phyloP scores from a whole-genome alignment of 75 land plant species.

The Larix kaempferi region DNA sequence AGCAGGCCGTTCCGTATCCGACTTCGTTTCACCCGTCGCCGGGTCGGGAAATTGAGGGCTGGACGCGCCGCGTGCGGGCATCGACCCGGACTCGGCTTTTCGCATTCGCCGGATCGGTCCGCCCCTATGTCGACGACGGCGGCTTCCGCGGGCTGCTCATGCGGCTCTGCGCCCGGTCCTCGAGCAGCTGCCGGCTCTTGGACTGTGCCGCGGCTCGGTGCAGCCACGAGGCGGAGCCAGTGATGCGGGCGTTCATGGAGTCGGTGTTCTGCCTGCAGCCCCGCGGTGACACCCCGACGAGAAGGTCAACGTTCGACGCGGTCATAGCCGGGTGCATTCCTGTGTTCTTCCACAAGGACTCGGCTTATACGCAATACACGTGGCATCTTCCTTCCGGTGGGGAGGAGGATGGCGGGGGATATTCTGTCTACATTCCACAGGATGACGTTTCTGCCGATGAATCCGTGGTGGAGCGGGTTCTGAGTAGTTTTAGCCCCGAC shows the following conservation, averaged over 20 bases:
- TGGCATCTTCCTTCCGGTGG: not conserved
- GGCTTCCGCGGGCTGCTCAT: not conserved
- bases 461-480: not conserved
- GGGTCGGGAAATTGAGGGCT: not conserved
- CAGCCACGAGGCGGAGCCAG: not conserved
- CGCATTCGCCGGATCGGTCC: not conserved
- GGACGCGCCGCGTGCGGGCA: not conserved
- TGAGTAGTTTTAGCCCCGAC: no score
- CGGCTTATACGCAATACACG: conserved; percentile 18
- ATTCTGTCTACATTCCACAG: not conserved
- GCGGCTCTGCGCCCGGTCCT: not conserved
- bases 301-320: conserved; percentile 18
- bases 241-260: conserved; percentile 4
- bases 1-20: conserved; percentile 19
- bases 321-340: conserved; percentile 6
- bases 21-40: not conserved
- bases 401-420: not conserved
- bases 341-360: conserved; percentile 15
- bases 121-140: no score
- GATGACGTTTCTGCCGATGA: not conserved
- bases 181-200: not conserved
- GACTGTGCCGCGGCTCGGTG: not conserved
- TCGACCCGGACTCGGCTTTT: not conserved
- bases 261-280: conserved; percentile 27
- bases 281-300: conserved; percentile 22